phyloP scores from a whole-genome alignment of 306 rosid genomes.

The Cucumis cinereus region DNA sequence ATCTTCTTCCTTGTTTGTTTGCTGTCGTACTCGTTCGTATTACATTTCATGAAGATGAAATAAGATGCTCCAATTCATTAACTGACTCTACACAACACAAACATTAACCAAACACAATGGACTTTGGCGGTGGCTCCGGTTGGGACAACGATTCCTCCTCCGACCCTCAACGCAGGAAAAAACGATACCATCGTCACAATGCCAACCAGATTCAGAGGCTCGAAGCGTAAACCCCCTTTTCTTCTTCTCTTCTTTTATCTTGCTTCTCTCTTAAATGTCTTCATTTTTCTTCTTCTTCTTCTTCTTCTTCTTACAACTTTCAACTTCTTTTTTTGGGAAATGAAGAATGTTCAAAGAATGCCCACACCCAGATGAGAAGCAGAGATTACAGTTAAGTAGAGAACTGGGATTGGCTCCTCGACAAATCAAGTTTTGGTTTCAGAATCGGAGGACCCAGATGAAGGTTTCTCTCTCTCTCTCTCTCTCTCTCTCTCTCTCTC shows the following conservation, averaged over 20 bases:
- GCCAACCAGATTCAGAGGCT: slow-evolving; percentile 91
- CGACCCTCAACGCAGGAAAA: slow-evolving; percentile 52
- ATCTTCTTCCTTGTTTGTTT: slow-evolving; percentile 15
- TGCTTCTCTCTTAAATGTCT: background rate
- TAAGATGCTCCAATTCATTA: background rate
- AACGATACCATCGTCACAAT: slow-evolving; percentile 95
- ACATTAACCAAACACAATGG: slow-evolving; percentile 27
- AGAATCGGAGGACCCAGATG: slow-evolving; percentile 93
- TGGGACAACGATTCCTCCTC: slow-evolving; percentile 45
- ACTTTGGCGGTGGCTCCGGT: slow-evolving; percentile 56
- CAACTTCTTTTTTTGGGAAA: background rate
- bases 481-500: background rate
- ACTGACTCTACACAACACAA: slow-evolving; percentile 7
- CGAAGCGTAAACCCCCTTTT: slow-evolving; percentile 42
- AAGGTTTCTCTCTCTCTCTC: slow-evolving; percentile 30
- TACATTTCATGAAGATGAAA: slow-evolving; percentile 3
- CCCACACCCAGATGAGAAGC: slow-evolving; percentile 96
- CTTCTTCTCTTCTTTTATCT: background rate
- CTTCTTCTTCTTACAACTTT: background rate
- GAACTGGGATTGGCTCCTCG: slow-evolving; percentile 91
- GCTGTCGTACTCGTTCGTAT: slow-evolving; percentile 2
- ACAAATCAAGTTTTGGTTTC: slow-evolving; percentile 98
- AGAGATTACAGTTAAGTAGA: slow-evolving; percentile 70
- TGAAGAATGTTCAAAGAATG: slow-evolving; percentile 85
- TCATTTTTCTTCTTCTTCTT: background rate